Conservation (phyloP, 2,329 filamentous ascomycete species). For the Trichocomaceae sp. region DNA sequence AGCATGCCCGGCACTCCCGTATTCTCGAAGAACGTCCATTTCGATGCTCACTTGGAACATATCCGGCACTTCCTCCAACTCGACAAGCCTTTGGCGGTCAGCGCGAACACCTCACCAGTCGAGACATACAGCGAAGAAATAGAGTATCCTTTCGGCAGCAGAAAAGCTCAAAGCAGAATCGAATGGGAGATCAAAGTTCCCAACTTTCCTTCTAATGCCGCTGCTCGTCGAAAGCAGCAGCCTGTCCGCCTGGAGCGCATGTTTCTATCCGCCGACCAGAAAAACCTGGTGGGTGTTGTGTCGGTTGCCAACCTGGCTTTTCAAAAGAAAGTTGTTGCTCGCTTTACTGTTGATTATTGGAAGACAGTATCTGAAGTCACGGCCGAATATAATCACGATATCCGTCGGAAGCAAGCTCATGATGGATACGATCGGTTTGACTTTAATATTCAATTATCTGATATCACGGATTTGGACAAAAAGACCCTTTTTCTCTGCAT, state of each 20-base stretch:
- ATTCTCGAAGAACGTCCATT: conserved; percentile 95
- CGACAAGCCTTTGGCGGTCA: conserved; percentile 91
- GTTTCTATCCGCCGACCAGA: conserved; percentile 81
- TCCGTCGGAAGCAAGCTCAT: conserved; percentile 56
- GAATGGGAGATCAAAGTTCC: conserved; percentile 83
- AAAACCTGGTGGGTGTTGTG: conserved; percentile 74
- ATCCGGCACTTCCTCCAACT: conserved; percentile 93
- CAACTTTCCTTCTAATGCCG: conserved; percentile 68
- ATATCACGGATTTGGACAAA: conserved; percentile 81
- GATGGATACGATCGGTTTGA: conserved; percentile 80
- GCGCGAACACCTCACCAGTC: conserved; percentile 83
- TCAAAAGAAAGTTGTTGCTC: conserved; percentile 78
- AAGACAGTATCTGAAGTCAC: conserved; percentile 93
- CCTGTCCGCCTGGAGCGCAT: conserved; percentile 79
- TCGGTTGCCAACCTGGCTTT: conserved; percentile 85
- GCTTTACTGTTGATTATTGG: conserved; percentile 97
- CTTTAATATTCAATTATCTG: conserved; percentile 88
- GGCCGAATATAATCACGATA: conserved; percentile 79
- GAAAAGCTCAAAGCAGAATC: conserved; percentile 46
- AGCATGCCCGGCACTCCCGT: conserved; percentile 98
- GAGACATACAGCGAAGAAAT: conserved; percentile 79
- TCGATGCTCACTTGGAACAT: conserved; percentile 92
- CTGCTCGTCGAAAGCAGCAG: conserved; percentile 50
- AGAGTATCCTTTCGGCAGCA: conserved; percentile 73
- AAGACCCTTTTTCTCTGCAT: conserved; percentile 93